Base-by-base conservation (phyloP, 768 basidiomycete genomes). In the Xanthoconium stramineum region DNA sequence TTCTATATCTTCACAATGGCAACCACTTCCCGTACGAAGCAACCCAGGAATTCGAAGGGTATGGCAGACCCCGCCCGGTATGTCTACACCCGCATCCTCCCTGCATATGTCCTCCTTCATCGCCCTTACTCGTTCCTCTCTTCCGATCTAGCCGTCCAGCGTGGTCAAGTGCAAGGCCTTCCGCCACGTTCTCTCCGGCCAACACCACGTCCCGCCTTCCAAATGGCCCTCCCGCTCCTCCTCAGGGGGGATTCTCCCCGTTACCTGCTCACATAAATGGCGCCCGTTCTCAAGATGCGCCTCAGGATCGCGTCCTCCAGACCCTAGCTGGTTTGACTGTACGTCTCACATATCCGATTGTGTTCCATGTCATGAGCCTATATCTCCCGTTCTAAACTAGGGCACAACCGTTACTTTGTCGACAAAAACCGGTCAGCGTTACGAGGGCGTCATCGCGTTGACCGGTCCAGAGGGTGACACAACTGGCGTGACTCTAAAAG, bases 341-440 rank as follows among this genome's bases (percentile, higher is more conserved):
- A 60, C 68, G 88, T 80, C 46, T 57, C 55, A 47, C 51, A 54
- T 56, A 29, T 55, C 50, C 36, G 51, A 58, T 59, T 58, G 14
- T 37, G 12, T 55, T 33, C 14, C 42, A n/a, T 50, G 35, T 53
- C 58, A 49, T 55, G 49, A 60, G 55, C 49, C 58, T 53, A 58
- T 55, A 63, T 56, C 59, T 60, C 52, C 42, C 40, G 43, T 63
- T 61, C 55, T 52, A 57, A 38, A 47, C 30, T 63, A 88, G 90
- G 89, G 91, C 39, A 89, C 87, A 6, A 89, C 87, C 37, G 78
- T 93, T 65, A 88, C 89, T n/a, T 78, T 93, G 56, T 68, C 72
- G 24, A 88, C 86, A 44, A 89, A 89, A 79, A 79, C 85, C 14
- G 75, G 78, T 35, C 78, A 83, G 63, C 88, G 88, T 60, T 87